phyloP scores from a whole-genome alignment of 1,284 basidiomycete genomes.

The Trametes hirsuta region DNA sequence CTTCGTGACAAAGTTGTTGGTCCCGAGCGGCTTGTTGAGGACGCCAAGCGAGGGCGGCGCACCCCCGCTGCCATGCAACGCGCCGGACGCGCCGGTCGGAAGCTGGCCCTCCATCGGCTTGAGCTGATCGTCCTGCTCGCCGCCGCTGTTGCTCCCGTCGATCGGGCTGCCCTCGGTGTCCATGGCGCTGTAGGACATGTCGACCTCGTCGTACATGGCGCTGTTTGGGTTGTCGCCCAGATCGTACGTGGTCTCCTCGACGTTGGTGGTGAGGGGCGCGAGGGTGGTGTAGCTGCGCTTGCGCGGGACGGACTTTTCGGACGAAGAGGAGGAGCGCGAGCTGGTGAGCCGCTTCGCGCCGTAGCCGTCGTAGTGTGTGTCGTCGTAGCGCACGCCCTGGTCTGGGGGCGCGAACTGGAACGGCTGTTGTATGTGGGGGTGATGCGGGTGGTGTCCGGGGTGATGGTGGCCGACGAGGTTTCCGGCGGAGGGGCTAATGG shows the following conservation, averaged over 20 bases:
- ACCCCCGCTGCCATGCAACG: constrained; percentile 22
- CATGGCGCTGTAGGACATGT: constrained; percentile 44
- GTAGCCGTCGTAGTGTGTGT: constrained; percentile 35
- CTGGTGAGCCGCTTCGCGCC: constrained; percentile 34
- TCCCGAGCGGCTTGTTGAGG: constrained; percentile 66
- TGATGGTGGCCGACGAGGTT: constrained; percentile 33
- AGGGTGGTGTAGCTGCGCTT: constrained; percentile 64
- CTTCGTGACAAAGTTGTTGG: constrained; percentile 84
- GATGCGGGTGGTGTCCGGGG: constrained; percentile 33
- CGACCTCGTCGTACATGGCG: constrained; percentile 51
- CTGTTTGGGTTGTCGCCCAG: constrained; percentile 34
- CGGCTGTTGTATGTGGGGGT: constrained; percentile 38
- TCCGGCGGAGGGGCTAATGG: constrained; percentile 54
- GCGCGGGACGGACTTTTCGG: constrained; percentile 54
- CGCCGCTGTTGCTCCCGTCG: constrained; percentile 55
- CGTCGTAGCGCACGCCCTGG: constrained; percentile 38
- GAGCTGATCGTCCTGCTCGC: constrained; percentile 45
- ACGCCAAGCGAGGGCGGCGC: constrained; percentile 46
- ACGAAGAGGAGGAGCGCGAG: constrained; percentile 44
- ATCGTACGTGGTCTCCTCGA: constrained; percentile 39
- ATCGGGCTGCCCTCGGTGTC: constrained; percentile 52
- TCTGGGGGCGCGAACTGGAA: constrained; percentile 48
- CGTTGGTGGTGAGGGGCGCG: constrained; percentile 42
- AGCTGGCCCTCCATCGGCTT: constrained; percentile 35
- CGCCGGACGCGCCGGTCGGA: constrained; percentile 14